Base-by-base conservation (phyloP, 2,329 filamentous ascomycete genomes). In the Hymenoscyphus fructigenus region DNA sequence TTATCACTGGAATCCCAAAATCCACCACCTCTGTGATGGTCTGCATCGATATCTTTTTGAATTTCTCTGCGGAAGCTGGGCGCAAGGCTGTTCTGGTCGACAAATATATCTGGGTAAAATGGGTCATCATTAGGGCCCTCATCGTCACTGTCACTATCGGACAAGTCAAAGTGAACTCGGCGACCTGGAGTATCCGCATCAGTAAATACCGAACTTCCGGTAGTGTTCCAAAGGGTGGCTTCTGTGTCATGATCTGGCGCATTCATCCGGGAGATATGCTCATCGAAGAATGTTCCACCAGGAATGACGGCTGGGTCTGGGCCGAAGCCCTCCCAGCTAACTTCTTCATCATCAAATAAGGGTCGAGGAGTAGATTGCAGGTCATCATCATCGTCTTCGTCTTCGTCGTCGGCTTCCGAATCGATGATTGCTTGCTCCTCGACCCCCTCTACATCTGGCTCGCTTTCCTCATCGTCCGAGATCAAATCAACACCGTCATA, bases 401-500 rank as follows among this genome's bases (percentile, higher is more conserved):
- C 78, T 57, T 79, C 78, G 32, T 78, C 78, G 50, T 79, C 78
- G 2, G 53, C 53, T 68, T 81, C 81, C 6, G 80, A 78, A 14
- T 78, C 78, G 65, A 91, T 81, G 67, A 93, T 91, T 71, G 89
- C 86, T 76, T 88, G 84, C 80, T 93, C 91, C 84, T 95, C 91
- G 81, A 87, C 84, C 82, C 88, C 86, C 74, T 90, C 85, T 63
- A 94, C 86, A 82, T 91, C 86, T 69, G 91, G 86, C 76, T 94
- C 89, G 76, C 94, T 91, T 68, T 92, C 89, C 67, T 93, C 91
- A 12, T 87, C 89, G 71, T 93, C 91, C 70, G 86, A 91, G 66
- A 96, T 89, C 60, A 92, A 86, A 74, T 94, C 91, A 66, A 96
- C 89, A 44, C 83, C 90, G 1, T 88, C 90, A 76, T 93, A 92